These are phyloP conservation scores for Chimonanthus praecox DNA, from an alignment of 164 flowering plant species.

Conservation along the genomic window DNA sequence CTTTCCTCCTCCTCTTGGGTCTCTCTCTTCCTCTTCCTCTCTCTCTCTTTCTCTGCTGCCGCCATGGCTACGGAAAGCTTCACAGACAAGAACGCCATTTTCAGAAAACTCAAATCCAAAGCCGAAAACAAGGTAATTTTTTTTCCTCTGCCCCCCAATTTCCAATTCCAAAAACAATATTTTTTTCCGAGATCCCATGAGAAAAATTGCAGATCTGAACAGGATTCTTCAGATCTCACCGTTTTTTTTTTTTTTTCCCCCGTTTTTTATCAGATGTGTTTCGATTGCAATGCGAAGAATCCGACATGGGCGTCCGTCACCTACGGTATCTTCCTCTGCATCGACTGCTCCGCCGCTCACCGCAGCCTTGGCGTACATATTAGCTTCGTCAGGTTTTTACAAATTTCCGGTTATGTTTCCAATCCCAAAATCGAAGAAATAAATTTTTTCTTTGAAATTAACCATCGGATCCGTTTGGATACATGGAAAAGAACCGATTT, in stretches of 20 bases:
- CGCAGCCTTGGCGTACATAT: constrained; percentile 92
- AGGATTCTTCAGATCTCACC: constrained; percentile 7
- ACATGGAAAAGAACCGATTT: too few relatives aligned
- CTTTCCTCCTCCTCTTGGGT: neutral
- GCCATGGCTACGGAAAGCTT: constrained; percentile 53
- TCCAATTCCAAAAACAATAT: neutral
- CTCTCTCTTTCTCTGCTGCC: neutral
- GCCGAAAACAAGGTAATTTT: constrained; percentile 75
- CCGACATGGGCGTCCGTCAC: constrained; percentile 98
- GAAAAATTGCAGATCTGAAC: constrained; percentile 20
- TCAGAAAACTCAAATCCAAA: constrained; percentile 73
- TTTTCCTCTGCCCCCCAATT: neutral
- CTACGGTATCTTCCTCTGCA: constrained; percentile 89
- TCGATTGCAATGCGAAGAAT: constrained; percentile 92
- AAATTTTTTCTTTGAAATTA: too few relatives aligned
- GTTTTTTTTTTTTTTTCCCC: neutral
- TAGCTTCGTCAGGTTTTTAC: constrained; percentile 74
- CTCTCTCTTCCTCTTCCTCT: neutral
- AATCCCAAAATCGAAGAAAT: too few relatives aligned
- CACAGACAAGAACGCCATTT: constrained; percentile 58
- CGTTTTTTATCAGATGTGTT: constrained; percentile 60
- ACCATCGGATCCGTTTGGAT: too few relatives aligned
- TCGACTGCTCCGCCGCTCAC: constrained; percentile 86
- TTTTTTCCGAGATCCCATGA: constrained; percentile 1
- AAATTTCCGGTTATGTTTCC: too few relatives aligned